phyloP scores from a whole-genome alignment of 805 yeast species.

The Starmerella sp. region DNA sequence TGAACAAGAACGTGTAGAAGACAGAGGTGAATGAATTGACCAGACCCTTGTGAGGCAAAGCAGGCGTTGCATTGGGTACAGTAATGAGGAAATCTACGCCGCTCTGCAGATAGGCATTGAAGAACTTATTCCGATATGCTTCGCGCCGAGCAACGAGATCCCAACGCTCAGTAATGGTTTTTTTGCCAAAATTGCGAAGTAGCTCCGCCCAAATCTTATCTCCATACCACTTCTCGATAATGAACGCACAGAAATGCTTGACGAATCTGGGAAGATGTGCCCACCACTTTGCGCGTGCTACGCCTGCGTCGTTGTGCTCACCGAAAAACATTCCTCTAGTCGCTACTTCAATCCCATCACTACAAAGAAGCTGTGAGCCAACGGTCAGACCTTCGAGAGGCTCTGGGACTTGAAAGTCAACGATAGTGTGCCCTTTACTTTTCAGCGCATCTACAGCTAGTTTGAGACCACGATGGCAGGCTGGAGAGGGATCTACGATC shows the following conservation, averaged over 20 bases:
- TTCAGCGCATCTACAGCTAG: conserved; percentile 32
- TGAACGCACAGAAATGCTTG: conserved; percentile 31
- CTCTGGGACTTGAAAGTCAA: conserved; percentile 38
- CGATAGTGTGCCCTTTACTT: conserved; percentile 38
- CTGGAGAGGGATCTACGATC: conserved; percentile 42
- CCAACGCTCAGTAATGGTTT: conserved; percentile 31
- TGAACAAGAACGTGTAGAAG: conserved; percentile 47
- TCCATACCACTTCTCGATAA: conserved; percentile 25
- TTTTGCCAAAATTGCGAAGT: conserved; percentile 30
- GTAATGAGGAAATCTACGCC: conserved; percentile 33
- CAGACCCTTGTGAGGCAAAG: conserved; percentile 33
- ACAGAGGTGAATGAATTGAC: conserved; percentile 31
- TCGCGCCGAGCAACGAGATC: conserved; percentile 31
- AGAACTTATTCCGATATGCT: conserved; percentile 28
- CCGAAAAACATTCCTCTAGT: conserved; percentile 25
- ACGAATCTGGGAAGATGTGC: conserved; percentile 30
- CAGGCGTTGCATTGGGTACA: conserved; percentile 37
- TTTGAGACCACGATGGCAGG: conserved; percentile 34
- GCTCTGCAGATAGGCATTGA: conserved; percentile 25
- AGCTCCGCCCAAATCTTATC: conserved; percentile 33
- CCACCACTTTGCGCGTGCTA: conserved; percentile 27
- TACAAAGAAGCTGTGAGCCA: conserved; percentile 34
- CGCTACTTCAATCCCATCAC: conserved; percentile 30
- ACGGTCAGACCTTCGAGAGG: conserved; percentile 50
- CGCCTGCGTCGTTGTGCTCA: conserved; percentile 32